Evolutionary conservation across 2,329 filamentous ascomycete species (phyloP).

Genomic region (Calonectria montana): DNA sequence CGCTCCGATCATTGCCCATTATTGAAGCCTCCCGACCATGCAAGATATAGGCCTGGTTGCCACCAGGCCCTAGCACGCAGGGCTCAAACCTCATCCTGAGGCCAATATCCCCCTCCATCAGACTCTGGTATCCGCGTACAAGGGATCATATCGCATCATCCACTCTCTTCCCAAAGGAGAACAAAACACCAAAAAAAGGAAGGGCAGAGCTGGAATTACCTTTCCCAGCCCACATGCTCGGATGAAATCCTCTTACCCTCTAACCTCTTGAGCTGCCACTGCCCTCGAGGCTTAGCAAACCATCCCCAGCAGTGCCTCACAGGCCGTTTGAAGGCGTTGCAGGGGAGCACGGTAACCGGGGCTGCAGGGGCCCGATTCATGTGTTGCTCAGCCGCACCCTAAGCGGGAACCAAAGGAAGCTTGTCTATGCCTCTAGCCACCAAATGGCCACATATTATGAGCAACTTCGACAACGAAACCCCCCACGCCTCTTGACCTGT

Average conservation of each 20-base stretch:
- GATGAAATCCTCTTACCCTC: not conserved
- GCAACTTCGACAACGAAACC: not conserved
- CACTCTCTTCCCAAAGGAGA: not conserved
- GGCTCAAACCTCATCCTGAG: not conserved
- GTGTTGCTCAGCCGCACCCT: conserved; percentile 23
- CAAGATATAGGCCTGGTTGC: not conserved
- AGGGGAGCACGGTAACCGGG: not conserved
- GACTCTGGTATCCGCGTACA: not conserved
- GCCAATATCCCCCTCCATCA: not conserved
- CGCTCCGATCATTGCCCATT: conserved; percentile 10
- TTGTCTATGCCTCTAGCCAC: conserved; percentile 15
- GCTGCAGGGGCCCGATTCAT: conserved; percentile 11
- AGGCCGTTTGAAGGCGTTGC: not conserved
- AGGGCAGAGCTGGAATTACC: not conserved
- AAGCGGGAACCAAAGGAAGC: conserved; percentile 21
- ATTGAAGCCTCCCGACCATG: conserved; percentile 1
- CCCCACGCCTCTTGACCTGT: not conserved
- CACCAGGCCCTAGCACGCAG: not conserved
- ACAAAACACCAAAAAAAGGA: no score
- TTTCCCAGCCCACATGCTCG: not conserved
- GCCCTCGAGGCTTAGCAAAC: conserved; percentile 20
- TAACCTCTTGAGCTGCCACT: not conserved
- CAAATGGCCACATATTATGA: not conserved
- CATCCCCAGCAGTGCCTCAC: conserved; percentile 9
- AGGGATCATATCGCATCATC: not conserved